Conservation (phyloP, 108 stramenopile species). For the Thalassiosira profunda region DNA sequence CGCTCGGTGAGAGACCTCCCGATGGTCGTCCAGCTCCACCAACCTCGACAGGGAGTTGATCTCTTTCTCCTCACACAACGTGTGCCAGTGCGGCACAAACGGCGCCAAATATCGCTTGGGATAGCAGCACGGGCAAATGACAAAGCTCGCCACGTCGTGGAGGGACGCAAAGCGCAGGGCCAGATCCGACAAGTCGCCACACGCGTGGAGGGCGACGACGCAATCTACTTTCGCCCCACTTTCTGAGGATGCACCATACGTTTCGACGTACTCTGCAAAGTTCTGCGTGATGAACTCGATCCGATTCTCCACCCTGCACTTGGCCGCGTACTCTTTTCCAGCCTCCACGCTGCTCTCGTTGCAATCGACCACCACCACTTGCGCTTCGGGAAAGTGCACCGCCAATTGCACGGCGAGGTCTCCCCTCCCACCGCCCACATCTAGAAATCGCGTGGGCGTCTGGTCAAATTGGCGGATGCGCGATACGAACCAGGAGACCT, state of each 20-base stretch:
- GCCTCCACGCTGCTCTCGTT: slow-evolving; percentile 57
- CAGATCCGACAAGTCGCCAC: slow-evolving; percentile 69
- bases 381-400: slow-evolving; percentile 23
- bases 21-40: slow-evolving; percentile 31
- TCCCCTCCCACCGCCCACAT: slow-evolving; percentile 74
- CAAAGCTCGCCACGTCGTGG: slow-evolving; percentile 52
- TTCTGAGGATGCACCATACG: slow-evolving; percentile 44
- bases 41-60: slow-evolving; percentile 24
- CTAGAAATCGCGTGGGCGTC: slow-evolving; percentile 22
- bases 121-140: slow-evolving; percentile 70
- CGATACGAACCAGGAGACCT: slow-evolving; percentile 52
- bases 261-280: slow-evolving; percentile 48
- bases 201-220: slow-evolving; percentile 67
- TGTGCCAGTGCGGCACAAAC: slow-evolving; percentile 28
- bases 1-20: slow-evolving; percentile 18
- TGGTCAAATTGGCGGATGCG: slow-evolving; percentile 26
- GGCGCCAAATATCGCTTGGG: slow-evolving; percentile 30
- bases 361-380: slow-evolving; percentile 56
- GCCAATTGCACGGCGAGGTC: slow-evolving; percentile 64
- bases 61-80: slow-evolving; percentile 24
- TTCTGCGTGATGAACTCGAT: slow-evolving; percentile 20
- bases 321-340: slow-evolving; percentile 28
- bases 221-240: slow-evolving; percentile 54
- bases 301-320: slow-evolving; percentile 16
- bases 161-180: slow-evolving; percentile 54